Evolutionary conservation across 2,329 filamentous ascomycete species (phyloP), one percentile per base, ranked within the genome.

Genomic region (Claviceps sp.): DNA sequence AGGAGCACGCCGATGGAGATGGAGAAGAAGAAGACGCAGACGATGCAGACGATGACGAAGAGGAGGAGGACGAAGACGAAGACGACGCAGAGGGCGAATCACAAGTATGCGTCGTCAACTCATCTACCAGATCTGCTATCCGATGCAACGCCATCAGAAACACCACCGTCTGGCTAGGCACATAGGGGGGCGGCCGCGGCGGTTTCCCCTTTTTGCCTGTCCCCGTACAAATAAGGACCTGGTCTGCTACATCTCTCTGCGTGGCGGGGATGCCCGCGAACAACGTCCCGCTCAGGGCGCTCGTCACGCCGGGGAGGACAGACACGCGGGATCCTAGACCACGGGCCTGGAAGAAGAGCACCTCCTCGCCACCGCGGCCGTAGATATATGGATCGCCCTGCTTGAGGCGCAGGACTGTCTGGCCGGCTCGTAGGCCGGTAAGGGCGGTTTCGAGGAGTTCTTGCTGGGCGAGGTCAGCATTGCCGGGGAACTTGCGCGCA

Each of bases 321-420:
- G 78, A 62, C 1, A 83, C 73, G 9, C 66, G 70, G 11, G 82
- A 79, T 5, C 75, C 76, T 53, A 84, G 83, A 1, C 89, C 88
- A 47, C 85, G 76, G 3, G 71, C 70, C 2, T 82, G 74, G 74
- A 98, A 96, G 64, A 86, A 95, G 34, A 81, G 79, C 40, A 88
- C 87, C 66, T 98, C 93, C 66, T 98, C 93, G 37, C 88, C 93
- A 52, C 93, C 93, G 40, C 93, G 83, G 40, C 93, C 93, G 67
- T 97, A 98, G 40, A 98, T 80, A 68, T 95, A 98, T 0, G 93
- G 93, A 62, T 98, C 93, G 45, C 93, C 93, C 66, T 98, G 93
- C 71, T 98, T 98, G 45, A 98, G 74, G 3, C 93, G 79, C 37
- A 98, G 75, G 0, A 98, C 93, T 1, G 80, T 86, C 64, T 86